A percentile compares a stretch with the other conserved stretches of the same genome.
phyloP scores from a whole-genome alignment of 768 basidiomycete species.

The Xerocomellus chrysenteron region DNA sequence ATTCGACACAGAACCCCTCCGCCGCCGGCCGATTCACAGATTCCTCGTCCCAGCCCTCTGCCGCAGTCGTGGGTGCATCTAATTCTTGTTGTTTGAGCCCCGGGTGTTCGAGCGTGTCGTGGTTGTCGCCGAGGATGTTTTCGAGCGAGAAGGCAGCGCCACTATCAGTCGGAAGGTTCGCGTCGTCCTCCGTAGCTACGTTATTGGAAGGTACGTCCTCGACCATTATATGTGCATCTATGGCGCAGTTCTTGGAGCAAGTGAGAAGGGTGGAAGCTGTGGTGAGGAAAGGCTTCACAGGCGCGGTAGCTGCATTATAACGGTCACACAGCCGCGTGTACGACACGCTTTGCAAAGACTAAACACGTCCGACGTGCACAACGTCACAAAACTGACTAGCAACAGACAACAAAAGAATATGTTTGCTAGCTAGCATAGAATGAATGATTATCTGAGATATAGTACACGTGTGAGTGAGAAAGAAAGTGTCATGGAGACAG shows the following conservation, averaged over 20 bases:
- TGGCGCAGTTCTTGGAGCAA: neutral
- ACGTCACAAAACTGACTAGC: neutral
- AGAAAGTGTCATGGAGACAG: neutral
- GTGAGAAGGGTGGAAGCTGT: conserved; percentile 7
- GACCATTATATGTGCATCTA: conserved; percentile 23
- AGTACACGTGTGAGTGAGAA: conserved; percentile 14
- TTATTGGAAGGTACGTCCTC: conserved; percentile 18
- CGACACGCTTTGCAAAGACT: conserved; percentile 1
- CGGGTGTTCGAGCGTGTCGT: conserved; percentile 62
- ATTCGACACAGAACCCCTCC: conserved; percentile 79
- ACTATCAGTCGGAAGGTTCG: conserved; percentile 2
- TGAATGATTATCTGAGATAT: conserved; percentile 13
- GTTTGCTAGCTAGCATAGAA: neutral
- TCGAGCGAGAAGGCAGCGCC: conserved; percentile 53
- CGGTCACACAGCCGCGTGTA: conserved; percentile 29
- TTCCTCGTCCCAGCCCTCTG: conserved; percentile 71
- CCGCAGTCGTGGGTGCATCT: conserved; percentile 35
- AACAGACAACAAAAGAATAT: neutral
- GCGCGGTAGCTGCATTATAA: conserved; percentile 5
- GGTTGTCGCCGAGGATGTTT: conserved; percentile 65
- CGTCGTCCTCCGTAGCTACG: conserved; percentile 10
- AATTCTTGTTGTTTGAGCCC: conserved; percentile 31
- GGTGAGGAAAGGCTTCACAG: conserved; percentile 10
- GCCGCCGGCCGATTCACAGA: conserved; percentile 40
- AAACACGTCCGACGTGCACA: neutral